phyloP scores from a whole-genome alignment of 257 asterid genomes.

The Fraxinus excelsior region DNA sequence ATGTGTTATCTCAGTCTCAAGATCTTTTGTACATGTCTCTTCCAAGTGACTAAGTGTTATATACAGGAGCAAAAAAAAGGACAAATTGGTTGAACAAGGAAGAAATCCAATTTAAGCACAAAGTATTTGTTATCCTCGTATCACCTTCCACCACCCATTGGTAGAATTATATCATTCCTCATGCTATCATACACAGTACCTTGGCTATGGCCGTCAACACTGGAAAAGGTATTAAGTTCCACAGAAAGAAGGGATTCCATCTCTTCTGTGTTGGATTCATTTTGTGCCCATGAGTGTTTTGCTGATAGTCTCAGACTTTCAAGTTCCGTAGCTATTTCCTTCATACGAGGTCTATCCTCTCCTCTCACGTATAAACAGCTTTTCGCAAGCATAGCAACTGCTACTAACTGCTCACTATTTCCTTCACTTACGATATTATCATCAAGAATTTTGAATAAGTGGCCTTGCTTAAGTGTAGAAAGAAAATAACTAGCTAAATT shows the following conservation, averaged over 20 bases:
- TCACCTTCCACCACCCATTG: background rate
- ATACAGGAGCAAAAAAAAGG: too few species aligned
- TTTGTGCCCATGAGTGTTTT: constrained; percentile 17
- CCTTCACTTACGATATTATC: constrained; percentile 17
- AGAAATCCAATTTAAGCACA: too few species aligned
- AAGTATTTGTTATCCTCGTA: background rate
- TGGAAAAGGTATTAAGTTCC: background rate
- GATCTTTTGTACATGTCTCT: too few species aligned
- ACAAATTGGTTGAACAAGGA: too few species aligned
- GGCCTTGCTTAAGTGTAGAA: background rate
- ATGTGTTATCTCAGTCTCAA: too few species aligned
- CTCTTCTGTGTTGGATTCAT: background rate
- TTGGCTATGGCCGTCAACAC: background rate
- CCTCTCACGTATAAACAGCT: constrained; percentile 30
- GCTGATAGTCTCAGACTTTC: constrained; percentile 14
- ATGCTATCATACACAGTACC: constrained; percentile 19
- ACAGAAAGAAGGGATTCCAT: background rate
- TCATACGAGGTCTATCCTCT: constrained; percentile 37
- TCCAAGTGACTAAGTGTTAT: too few species aligned
- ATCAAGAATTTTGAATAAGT: constrained; percentile 25
- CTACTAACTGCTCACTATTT: constrained; percentile 8
- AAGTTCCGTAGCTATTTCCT: constrained; percentile 25
- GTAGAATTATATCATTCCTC: background rate
- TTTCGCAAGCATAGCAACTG: constrained; percentile 28
- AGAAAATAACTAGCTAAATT: constrained; percentile 25